These are phyloP conservation scores for Zymoseptoria ardabiliae DNA, from an alignment of 2,329 filamentous ascomycete genomes.

Conservation along the genomic window DNA sequence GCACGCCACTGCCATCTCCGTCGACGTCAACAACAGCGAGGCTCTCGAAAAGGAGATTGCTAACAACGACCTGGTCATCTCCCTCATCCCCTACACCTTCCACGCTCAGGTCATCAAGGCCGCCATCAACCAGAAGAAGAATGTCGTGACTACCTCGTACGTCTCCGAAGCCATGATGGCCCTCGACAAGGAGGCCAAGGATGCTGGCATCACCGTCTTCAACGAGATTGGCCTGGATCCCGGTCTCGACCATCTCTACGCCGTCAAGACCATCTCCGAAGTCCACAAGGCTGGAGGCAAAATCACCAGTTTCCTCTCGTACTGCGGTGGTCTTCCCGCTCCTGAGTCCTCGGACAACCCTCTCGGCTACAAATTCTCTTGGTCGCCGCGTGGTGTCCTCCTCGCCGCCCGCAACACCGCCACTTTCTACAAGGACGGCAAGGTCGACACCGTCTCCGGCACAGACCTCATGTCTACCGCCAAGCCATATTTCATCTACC, in stretches of 20 bases:
- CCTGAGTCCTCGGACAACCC: constrained; percentile 78
- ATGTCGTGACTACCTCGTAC: constrained; percentile 93
- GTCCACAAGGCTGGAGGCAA: constrained; percentile 86
- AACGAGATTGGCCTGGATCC: constrained; percentile 84
- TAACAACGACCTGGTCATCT: constrained; percentile 52
- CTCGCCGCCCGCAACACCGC: constrained; percentile 82
- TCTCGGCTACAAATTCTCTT: constrained; percentile 85
- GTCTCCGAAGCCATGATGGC: constrained; percentile 88
- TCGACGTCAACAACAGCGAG: constrained; percentile 70
- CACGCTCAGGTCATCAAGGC: constrained; percentile 87
- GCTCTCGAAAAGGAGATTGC: constrained; percentile 75
- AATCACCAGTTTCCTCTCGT: constrained; percentile 72
- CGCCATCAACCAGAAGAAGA: constrained; percentile 86
- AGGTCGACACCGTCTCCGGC: constrained; percentile 49
- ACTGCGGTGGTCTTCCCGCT: constrained; percentile 68
- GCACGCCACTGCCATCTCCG: constrained; percentile 66
- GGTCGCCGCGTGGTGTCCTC: constrained; percentile 70
- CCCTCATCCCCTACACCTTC: constrained; percentile 83
- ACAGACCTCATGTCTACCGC: constrained; percentile 66
- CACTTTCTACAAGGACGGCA: constrained; percentile 72
- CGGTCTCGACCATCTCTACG: constrained; percentile 69
- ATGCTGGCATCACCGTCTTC: constrained; percentile 91
- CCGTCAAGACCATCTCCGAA: constrained; percentile 78
- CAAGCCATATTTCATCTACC: constrained; percentile 87
- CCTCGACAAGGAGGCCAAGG: constrained; percentile 74